Evolutionary conservation across 805 yeast species (phyloP), one percentile per base, ranked within the genome.

Genomic region (Yamadazyma sp.): DNA sequence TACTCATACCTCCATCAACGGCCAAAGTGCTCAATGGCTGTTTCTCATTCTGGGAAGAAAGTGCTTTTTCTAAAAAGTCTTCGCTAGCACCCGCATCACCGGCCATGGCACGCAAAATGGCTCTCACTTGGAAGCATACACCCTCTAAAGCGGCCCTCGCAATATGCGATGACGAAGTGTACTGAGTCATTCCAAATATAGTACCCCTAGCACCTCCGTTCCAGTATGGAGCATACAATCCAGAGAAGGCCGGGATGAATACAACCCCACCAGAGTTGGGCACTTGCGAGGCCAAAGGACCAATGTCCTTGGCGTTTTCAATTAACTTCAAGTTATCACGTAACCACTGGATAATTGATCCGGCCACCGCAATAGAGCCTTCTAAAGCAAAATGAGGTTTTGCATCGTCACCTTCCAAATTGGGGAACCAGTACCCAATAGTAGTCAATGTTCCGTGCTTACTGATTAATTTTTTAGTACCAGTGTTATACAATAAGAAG

Each of bases 221-320:
- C 98, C 98, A 90, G 66, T 90, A 88, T 14, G 98, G 98, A 3
- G 96, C 95, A 62, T 86, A 90, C 39, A 90, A 70, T 6, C 98
- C 98, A 21, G 90, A 82, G 59, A 90, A 88, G 2, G 96, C 96
- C 20, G 98, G 95, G 31, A 90, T 95, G 55, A 90, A 90, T 25
- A 87, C 89, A 17, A 90, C 96, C 26, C 96, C 96, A 34, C 93
- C 96, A 12, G 91, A 73, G 57, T 84, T 78, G 17, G 75, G 71
- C 25, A 87, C 96, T 52, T 80, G 82, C 17, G 84, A 78, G 9
- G 96, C 96, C 52, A 90, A 72, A 18, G 95, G 95, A 3, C 96
- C 96, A 45, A 91, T 80, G 60, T 90, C 96, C 49, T 83, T 81
- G 5, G 95, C 85, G 41, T 78, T 77, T 50, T 79, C 80, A 50